phyloP scores from a whole-genome alignment of 768 basidiomycete species.

The Kondoa subrosea region DNA sequence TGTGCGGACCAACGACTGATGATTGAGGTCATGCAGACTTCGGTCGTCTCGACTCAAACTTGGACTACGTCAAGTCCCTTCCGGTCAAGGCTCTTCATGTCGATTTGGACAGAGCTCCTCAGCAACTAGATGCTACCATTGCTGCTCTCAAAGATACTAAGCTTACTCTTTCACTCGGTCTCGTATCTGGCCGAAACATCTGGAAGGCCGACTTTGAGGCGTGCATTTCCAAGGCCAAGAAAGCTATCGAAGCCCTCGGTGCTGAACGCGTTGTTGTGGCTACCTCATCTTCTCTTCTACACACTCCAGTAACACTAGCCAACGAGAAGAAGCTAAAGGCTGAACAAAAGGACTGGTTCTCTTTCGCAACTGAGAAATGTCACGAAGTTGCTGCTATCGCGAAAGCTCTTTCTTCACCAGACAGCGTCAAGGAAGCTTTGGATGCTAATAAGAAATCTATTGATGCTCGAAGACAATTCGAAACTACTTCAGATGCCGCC shows the following conservation, averaged over 20 bases:
- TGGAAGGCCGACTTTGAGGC: slow-evolving; percentile 92
- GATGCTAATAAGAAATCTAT: slow-evolving; percentile 84
- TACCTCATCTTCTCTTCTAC: slow-evolving; percentile 92
- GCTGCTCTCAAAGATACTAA: slow-evolving; percentile 65
- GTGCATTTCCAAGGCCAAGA: slow-evolving; percentile 64
- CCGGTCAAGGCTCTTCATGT: slow-evolving; percentile 88
- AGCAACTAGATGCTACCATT: slow-evolving; percentile 66
- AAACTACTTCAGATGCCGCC: slow-evolving; percentile 76
- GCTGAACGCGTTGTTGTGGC: slow-evolving; percentile 69
- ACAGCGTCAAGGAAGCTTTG: slow-evolving; percentile 50
- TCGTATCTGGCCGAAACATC: slow-evolving; percentile 97
- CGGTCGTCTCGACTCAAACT: slow-evolving; percentile 80
- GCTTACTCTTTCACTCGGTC: slow-evolving; percentile 73
- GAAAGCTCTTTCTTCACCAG: slow-evolving; percentile 63
- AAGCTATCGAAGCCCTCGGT: slow-evolving; percentile 67
- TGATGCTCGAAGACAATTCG: slow-evolving; percentile 82
- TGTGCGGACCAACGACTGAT: neutral
- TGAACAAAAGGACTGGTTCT: slow-evolving; percentile 93
- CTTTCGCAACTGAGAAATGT: slow-evolving; percentile 93
- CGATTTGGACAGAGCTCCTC: slow-evolving; percentile 70
- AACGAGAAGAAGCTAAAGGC: slow-evolving; percentile 76
- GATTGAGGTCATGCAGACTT: slow-evolving; percentile 41
- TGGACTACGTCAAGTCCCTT: slow-evolving; percentile 74
- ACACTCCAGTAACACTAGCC: slow-evolving; percentile 89
- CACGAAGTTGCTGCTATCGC: slow-evolving; percentile 76